phyloP scores from a whole-genome alignment of 2,329 filamentous ascomycete genomes.

The Aspergillus pseudonomiae region DNA sequence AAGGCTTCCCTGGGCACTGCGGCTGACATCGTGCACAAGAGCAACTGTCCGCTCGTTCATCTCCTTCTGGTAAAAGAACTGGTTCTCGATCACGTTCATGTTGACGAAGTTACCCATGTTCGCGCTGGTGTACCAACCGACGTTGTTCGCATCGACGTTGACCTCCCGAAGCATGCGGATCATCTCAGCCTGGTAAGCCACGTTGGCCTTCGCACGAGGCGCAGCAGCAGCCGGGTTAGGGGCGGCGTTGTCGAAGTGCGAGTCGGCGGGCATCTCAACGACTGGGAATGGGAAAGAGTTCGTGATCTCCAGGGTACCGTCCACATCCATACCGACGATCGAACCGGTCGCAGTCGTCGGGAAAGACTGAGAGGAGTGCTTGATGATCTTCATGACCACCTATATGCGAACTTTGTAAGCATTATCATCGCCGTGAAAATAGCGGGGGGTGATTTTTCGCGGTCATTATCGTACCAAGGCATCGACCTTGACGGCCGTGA shows the following conservation, averaged over 20 bases:
- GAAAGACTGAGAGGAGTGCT: conserved; percentile 86
- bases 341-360: conserved; percentile 87
- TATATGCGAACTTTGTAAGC: conserved; percentile 43
- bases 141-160: conserved; percentile 96
- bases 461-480: conserved; percentile 70
- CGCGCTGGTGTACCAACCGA: conserved; percentile 97
- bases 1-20: conserved; percentile 87
- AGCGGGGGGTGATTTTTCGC: conserved; percentile 36
- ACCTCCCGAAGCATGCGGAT: conserved; percentile 95
- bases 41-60: conserved; percentile 83
- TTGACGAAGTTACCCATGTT: conserved; percentile 99
- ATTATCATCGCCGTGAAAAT: conserved; percentile 23
- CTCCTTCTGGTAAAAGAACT: conserved; percentile 95
- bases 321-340: conserved; percentile 89
- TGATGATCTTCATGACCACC: conserved; percentile 98
- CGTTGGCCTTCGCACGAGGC: conserved; percentile 87
- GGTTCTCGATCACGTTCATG: conserved; percentile 94
- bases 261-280: conserved; percentile 70
- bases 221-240: conserved; percentile 81
- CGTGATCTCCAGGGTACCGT: conserved; percentile 81
- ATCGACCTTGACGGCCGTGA: conserved; percentile 91
- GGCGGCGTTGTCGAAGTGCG: conserved; percentile 69
- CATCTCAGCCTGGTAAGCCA: conserved; percentile 92
- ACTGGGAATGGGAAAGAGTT: conserved; percentile 94
- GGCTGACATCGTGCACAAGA: conserved; percentile 91